Evolutionary conservation across 371 early-diverging fungal genomes (phyloP).

Genomic region (Apophysomyces variabilis): DNA sequence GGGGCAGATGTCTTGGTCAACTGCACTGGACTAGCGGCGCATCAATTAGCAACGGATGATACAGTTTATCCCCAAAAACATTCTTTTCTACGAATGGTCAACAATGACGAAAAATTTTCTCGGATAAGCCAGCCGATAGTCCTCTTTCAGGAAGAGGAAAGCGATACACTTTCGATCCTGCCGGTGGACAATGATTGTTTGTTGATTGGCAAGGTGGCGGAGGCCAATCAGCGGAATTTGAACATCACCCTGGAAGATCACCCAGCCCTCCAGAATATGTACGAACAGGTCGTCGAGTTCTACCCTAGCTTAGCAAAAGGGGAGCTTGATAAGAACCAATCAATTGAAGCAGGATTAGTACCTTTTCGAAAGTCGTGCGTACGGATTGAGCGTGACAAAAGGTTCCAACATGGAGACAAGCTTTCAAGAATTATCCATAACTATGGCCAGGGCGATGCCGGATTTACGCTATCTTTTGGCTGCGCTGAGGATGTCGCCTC

Average conservation of each 20-base stretch:
- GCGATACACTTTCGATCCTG: background rate
- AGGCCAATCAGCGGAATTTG: slow-evolving; percentile 8
- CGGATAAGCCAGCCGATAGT: background rate
- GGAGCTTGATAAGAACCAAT: background rate
- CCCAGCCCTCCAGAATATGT: background rate
- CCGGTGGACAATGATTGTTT: background rate
- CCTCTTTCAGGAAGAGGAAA: background rate
- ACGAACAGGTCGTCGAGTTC: background rate
- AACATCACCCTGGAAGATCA: slow-evolving; percentile 1
- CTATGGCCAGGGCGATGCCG: background rate
- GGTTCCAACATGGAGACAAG: background rate
- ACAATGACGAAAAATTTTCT: background rate
- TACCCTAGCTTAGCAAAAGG: background rate
- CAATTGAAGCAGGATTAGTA: background rate
- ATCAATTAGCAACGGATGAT: slow-evolving; percentile 4
- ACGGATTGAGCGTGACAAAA: background rate
- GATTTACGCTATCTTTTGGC: background rate
- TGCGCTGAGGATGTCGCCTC: slow-evolving; percentile 1
- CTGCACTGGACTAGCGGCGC: background rate
- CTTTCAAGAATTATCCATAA: background rate
- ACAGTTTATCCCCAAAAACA: background rate
- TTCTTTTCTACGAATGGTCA: background rate
- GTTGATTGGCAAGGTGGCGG: background rate
- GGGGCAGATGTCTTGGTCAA: background rate
- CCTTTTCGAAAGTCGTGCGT: background rate